Evolutionary conservation across 495 filamentous ascomycete genomes (phyloP).

Genomic region (Penicillium odoratum): DNA sequence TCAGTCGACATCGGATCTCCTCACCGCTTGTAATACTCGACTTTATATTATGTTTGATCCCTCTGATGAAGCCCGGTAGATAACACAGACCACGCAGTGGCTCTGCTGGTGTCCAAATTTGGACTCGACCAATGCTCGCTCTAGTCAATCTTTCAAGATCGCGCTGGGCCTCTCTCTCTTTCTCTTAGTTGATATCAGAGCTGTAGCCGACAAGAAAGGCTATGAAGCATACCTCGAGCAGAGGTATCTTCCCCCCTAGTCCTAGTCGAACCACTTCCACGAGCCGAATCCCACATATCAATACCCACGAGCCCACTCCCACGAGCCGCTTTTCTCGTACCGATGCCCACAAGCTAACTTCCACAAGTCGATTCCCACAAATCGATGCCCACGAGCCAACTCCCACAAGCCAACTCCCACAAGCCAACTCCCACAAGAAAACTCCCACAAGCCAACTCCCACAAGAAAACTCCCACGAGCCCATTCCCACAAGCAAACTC

Average conservation of each 20-base stretch:
- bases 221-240: too few species aligned
- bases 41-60: background rate
- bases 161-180: background rate
- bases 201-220: too few species aligned
- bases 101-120: background rate
- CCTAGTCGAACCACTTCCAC: background rate
- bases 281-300: too few species aligned
- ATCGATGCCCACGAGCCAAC: too few species aligned
- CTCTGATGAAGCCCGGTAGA: background rate
- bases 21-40: background rate
- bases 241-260: too few species aligned
- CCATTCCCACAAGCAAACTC: too few species aligned
- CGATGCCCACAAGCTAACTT: too few species aligned
- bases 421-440: too few species aligned
- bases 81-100: background rate
- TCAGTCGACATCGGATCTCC: background rate
- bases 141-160: constrained; percentile 2
- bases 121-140: constrained; percentile 1
- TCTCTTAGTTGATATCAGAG: constrained; percentile 1
- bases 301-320: too few species aligned
- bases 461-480: background rate
- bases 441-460: too few species aligned
- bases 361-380: background rate
- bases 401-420: background rate
- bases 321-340: too few species aligned